Evolutionary conservation across 495 filamentous ascomycete species (phyloP).

Genomic region (Penicillium alfredii): DNA sequence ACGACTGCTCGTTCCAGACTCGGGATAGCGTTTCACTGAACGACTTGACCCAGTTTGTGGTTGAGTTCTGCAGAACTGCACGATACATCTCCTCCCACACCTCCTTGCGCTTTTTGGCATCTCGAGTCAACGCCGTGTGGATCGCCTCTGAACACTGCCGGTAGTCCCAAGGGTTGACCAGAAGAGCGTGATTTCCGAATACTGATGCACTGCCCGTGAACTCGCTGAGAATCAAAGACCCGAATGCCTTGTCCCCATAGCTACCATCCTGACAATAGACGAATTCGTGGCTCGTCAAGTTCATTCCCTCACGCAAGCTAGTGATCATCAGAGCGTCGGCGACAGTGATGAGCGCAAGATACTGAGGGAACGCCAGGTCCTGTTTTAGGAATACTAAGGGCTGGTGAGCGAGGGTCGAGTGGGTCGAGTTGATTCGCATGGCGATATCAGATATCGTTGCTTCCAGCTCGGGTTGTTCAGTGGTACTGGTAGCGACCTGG

Average conservation of each 20-base stretch:
- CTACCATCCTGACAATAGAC: slow-evolving; percentile 89
- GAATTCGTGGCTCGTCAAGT: slow-evolving; percentile 87
- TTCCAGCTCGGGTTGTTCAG: slow-evolving; percentile 78
- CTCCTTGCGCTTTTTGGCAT: slow-evolving; percentile 59
- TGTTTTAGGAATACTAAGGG: slow-evolving; percentile 93
- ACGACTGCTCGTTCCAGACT: slow-evolving; percentile 75
- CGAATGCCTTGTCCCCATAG: slow-evolving; percentile 65
- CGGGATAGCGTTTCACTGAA: slow-evolving; percentile 62
- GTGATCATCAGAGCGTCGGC: slow-evolving; percentile 91
- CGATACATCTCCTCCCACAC: slow-evolving; percentile 71
- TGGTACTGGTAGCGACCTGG: slow-evolving; percentile 85
- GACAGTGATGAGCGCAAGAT: slow-evolving; percentile 78
- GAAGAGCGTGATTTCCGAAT: slow-evolving; percentile 63
- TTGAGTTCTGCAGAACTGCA: slow-evolving; percentile 73
- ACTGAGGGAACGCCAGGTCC: slow-evolving; percentile 84
- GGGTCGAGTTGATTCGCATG: slow-evolving; percentile 81
- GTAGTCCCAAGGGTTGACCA: slow-evolving; percentile 94
- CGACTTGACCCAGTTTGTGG: slow-evolving; percentile 71
- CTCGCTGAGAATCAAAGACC: slow-evolving; percentile 84
- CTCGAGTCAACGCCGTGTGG: slow-evolving; percentile 70
- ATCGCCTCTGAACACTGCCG: slow-evolving; percentile 78
- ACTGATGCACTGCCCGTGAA: slow-evolving; percentile 88
- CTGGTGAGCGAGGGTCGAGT: slow-evolving; percentile 82
- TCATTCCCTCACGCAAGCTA: slow-evolving; percentile 92
- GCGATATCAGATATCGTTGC: slow-evolving; percentile 87